Conservation (phyloP, 208 protist species). For the Leptomonas seymouri region DNA sequence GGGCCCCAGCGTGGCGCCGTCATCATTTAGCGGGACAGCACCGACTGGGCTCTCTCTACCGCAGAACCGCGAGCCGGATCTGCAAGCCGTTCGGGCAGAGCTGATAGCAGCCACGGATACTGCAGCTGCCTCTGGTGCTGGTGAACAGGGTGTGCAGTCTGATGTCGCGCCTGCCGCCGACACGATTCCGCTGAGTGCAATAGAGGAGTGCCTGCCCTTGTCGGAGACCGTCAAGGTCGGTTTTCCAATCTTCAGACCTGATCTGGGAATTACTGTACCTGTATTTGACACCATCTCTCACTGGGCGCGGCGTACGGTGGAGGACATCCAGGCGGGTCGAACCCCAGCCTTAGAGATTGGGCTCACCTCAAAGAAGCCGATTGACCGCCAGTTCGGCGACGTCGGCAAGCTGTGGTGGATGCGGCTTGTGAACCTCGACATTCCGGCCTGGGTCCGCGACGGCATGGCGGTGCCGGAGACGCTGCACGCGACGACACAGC, state of each 20-base stretch:
- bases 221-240: slow-evolving; percentile 45
- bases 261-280: slow-evolving; percentile 47
- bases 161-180: slow-evolving; percentile 9
- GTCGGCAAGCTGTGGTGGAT: slow-evolving; percentile 36
- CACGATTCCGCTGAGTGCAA: slow-evolving; percentile 25
- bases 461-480: slow-evolving; percentile 21
- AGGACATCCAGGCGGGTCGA: slow-evolving; percentile 21
- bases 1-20: neutral
- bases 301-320: slow-evolving; percentile 25
- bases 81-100: neutral
- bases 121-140: too few species aligned
- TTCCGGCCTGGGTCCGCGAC: slow-evolving; percentile 28
- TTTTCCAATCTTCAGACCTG: slow-evolving; percentile 37
- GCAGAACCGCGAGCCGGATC: neutral
- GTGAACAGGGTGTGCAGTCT: too few species aligned
- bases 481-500: slow-evolving; percentile 17
- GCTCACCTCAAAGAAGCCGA: slow-evolving; percentile 31
- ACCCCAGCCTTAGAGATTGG: slow-evolving; percentile 31
- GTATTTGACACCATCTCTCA: slow-evolving; percentile 40
- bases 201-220: slow-evolving; percentile 35
- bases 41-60: neutral
- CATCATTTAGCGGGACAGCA: neutral
- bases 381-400: slow-evolving; percentile 46
- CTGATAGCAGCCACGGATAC: slow-evolving; percentile 1
- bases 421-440: slow-evolving; percentile 40